Base-by-base conservation (phyloP, 2,329 filamentous ascomycete genomes). In the Colletotrichum euphorbiae region DNA sequence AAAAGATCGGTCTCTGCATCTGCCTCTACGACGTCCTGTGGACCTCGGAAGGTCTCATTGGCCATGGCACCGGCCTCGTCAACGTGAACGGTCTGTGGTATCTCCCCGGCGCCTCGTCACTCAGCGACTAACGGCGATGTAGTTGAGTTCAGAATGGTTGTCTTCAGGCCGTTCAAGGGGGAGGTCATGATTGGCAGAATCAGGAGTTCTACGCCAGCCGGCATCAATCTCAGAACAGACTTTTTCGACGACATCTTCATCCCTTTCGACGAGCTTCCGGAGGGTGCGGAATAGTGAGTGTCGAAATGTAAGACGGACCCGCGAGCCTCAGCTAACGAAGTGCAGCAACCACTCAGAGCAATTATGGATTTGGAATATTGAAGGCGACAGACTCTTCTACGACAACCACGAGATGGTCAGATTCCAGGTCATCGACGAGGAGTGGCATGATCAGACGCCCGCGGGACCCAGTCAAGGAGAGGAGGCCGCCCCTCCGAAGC, bases 181-280 rank as follows among this genome's bases (percentile, higher is more conserved):
- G 96, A 99, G 78, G 93, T 98, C 68, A 86, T 99, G 74, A 85
- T 93, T 50, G 96, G 93, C 15, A 91, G 90, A 71, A 98, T 99
- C 78, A 90, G 90, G 71, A 90, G 89, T 71, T 90, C 90, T 40
- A 91, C 87, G 1, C 85, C 89, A 7, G 83, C 90, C 2, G 94
- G 92, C 42, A 93, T 97, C 74, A 89, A 90, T 74, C 85, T 98
- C 68, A 89, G 90, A 55, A 91, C 94, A 4, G 93, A 97, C 70
- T 99, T 99, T 78, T 99, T 98, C 73, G 92, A 95, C 73, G 94
- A 98, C 71, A 93, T 99, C 36, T 91, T 93, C 67, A 89, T 98
- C 70, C 93, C 87, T 1, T 89, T 87, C 40, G 86, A 89, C 62
- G 89, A 93, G 71, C 84, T 97, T 4, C 92, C 94, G 43, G 88